A percentile compares a stretch with the other conserved stretches of the same genome.
These are phyloP conservation scores for Tetrapyrgos nigripes DNA, from an alignment of 1,284 basidiomycete genomes.

Conservation along the genomic window DNA sequence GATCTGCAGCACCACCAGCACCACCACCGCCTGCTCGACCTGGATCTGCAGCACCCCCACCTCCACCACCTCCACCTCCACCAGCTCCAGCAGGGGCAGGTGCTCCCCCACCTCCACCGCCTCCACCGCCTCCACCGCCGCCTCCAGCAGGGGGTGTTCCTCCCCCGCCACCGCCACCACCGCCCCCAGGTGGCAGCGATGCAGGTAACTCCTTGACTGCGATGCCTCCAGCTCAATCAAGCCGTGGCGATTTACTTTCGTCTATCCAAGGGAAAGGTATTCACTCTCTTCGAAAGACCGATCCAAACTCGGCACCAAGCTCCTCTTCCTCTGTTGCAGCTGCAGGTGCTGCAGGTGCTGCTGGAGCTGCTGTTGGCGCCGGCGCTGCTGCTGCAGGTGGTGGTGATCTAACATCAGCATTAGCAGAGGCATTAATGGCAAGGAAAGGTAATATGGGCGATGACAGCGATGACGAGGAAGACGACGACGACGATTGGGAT, in stretches of 20 bases:
- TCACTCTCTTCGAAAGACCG: slow-evolving; percentile 76
- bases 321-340: slow-evolving; percentile 21
- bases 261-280: slow-evolving; percentile 66
- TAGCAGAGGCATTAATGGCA: slow-evolving; percentile 63
- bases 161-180: slow-evolving; percentile 41
- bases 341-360: slow-evolving; percentile 43
- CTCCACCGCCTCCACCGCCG: slow-evolving; percentile 38
- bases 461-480: slow-evolving; percentile 89
- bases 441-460: slow-evolving; percentile 92
- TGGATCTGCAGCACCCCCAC: slow-evolving; percentile 32
- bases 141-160: slow-evolving; percentile 39
- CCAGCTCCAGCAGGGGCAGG: slow-evolving; percentile 39
- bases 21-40: slow-evolving; percentile 48
- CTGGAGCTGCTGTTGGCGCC: slow-evolving; percentile 45
- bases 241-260: slow-evolving; percentile 62
- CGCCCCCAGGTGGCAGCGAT: slow-evolving; percentile 26
- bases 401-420: slow-evolving; percentile 56
- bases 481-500: slow-evolving; percentile 91
- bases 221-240: slow-evolving; percentile 51
- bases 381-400: slow-evolving; percentile 48
- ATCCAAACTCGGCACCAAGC: slow-evolving; percentile 37
- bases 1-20: slow-evolving; percentile 33
- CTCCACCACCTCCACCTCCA: slow-evolving; percentile 40
- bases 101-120: slow-evolving; percentile 39
- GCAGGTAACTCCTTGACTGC: slow-evolving; percentile 23